A percentile compares a stretch with the other conserved stretches of the same genome.
phyloP scores from a whole-genome alignment of 768 basidiomycete species.

The Phylloporus sp. region DNA sequence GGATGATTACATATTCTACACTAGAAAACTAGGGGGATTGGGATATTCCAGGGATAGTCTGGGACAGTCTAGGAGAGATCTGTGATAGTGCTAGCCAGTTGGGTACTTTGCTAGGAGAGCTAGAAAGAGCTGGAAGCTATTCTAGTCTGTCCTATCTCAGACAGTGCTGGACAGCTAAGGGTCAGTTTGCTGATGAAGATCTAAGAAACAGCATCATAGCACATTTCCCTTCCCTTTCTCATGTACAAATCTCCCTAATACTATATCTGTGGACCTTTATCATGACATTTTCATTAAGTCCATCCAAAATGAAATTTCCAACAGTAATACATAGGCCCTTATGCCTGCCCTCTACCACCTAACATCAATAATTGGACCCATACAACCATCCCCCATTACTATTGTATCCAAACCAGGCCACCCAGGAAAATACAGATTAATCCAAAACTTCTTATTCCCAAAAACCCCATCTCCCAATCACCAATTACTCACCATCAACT shows the following conservation, averaged over 20 bases:
- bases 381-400: background rate
- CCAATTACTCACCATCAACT: too few species aligned
- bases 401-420: background rate
- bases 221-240: constrained; percentile 1
- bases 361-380: background rate
- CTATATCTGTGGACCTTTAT: background rate
- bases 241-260: constrained; percentile 10
- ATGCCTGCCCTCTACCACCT: background rate
- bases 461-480: too few species aligned
- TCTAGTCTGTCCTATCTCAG: too few species aligned
- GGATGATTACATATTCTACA: too few species aligned
- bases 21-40: too few species aligned
- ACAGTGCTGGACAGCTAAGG: too few species aligned
- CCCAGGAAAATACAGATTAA: background rate
- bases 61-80: too few species aligned
- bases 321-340: background rate
- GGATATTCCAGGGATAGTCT: too few species aligned
- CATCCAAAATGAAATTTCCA: background rate
- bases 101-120: too few species aligned
- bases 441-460: background rate
- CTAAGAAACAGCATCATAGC: background rate
- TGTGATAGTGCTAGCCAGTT: too few species aligned
- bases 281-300: background rate
- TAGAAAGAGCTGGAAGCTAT: too few species aligned
- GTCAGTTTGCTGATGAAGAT: too few species aligned